phyloP scores from a whole-genome alignment of 2,329 filamentous ascomycete genomes.

The Pseudocercospora crystallina region DNA sequence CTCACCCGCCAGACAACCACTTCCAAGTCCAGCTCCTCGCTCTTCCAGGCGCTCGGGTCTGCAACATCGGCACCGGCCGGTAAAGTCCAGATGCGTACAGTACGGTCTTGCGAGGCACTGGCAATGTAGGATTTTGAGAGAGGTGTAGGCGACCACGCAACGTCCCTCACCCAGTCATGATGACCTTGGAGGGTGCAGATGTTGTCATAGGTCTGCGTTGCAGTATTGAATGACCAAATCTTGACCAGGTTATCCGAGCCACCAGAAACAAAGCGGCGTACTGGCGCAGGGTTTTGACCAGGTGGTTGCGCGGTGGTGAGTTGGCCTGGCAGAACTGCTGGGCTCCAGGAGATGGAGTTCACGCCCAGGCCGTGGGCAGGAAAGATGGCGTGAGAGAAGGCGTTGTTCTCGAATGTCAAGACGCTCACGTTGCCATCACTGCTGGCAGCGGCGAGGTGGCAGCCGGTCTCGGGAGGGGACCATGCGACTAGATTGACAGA shows the following conservation, averaged over 20 bases:
- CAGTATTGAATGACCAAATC: conserved; percentile 79
- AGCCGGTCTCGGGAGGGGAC: conserved; percentile 95
- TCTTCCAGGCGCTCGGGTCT: conserved; percentile 70
- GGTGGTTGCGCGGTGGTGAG: conserved; percentile 67
- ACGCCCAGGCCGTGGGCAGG: conserved; percentile 90
- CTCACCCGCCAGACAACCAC: conserved; percentile 91
- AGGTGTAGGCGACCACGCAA: conserved; percentile 94
- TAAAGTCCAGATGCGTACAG: conserved; percentile 90
- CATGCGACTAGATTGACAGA: conserved; percentile 96
- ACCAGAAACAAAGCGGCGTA: conserved; percentile 87
- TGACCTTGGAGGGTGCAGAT: conserved; percentile 73
- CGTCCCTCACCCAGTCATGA: conserved; percentile 94
- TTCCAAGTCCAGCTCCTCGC: conserved; percentile 83
- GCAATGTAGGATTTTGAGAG: conserved; percentile 96
- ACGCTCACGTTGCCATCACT: conserved; percentile 92
- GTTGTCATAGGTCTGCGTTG: conserved; percentile 35
- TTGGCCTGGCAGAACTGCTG: conserved; percentile 78
- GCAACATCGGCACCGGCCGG: conserved; percentile 40
- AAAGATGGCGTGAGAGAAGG: conserved; percentile 86
- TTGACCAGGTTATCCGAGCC: conserved; percentile 92
- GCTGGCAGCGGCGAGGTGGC: conserved; percentile 89
- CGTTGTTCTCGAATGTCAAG: conserved; percentile 95
- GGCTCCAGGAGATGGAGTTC: conserved; percentile 95
- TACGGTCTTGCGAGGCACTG: conserved; percentile 93
- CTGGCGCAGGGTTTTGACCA: conserved; percentile 45